Conservation (phyloP, 306 rosid genomes). For the Malus asiatica region DNA sequence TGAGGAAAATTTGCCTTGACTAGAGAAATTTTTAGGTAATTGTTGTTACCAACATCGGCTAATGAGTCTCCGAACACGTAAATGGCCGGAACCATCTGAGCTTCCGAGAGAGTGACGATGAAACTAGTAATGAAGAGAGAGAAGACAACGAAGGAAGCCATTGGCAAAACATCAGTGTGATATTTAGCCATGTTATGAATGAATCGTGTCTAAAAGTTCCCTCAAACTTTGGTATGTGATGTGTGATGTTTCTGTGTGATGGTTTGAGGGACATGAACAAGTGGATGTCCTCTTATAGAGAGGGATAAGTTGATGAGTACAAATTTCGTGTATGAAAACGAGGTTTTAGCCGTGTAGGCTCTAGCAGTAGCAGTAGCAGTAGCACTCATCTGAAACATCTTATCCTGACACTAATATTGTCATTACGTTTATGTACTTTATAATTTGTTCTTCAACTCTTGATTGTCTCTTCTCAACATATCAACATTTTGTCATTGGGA, state of each 20-base stretch:
- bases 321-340: conserved; percentile 24
- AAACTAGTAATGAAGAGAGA: background rate
- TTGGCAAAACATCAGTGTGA: background rate
- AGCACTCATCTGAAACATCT: background rate
- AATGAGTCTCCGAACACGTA: conserved; percentile 82
- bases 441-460: too few species aligned
- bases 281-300: conserved; percentile 20
- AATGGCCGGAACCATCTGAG: conserved; percentile 47
- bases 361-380: background rate
- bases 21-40: conserved; percentile 42
- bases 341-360: conserved; percentile 4
- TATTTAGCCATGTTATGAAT: background rate
- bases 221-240: background rate
- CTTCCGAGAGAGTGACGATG: conserved; percentile 19
- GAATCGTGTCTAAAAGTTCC: background rate
- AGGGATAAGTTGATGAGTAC: background rate
- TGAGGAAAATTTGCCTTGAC: conserved; percentile 38
- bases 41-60: conserved; percentile 78
- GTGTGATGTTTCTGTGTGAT: conserved; percentile 2
- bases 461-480: too few species aligned
- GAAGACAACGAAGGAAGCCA: background rate
- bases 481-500: background rate
- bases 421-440: too few species aligned
- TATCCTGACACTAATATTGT: background rate
- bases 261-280: conserved; percentile 1